A percentile compares a stretch with the other conserved stretches of the same genome.
Conservation (phyloP, 805 yeast species). For the Priceomyces castillae region DNA sequence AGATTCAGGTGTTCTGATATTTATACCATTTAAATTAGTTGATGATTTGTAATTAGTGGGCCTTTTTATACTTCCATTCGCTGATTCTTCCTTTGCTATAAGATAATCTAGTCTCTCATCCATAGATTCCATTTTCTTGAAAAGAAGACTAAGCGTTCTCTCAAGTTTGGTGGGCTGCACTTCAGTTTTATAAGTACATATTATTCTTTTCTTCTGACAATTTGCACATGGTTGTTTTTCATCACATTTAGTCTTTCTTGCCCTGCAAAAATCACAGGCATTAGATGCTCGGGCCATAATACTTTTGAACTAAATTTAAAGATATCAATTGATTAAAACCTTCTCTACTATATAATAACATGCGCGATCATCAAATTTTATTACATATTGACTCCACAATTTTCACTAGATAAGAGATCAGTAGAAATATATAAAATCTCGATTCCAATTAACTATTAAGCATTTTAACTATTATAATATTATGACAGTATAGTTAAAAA, state of each 20-base stretch:
- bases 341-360: background rate
- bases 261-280: constrained; percentile 4
- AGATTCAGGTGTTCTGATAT: background rate
- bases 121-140: background rate
- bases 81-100: background rate
- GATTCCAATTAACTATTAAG: too few relatives aligned
- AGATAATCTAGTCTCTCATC: background rate
- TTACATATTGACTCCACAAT: background rate
- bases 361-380: background rate
- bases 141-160: background rate
- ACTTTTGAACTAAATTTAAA: too few relatives aligned
- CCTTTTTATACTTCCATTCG: too few relatives aligned
- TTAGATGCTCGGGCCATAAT: constrained; percentile 1
- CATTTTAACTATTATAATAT: too few relatives aligned
- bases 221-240: constrained; percentile 4
- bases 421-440: background rate
- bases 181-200: constrained; percentile 1
- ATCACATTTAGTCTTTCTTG: constrained; percentile 1
- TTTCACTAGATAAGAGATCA: background rate
- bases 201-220: background rate
- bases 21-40: too few relatives aligned
- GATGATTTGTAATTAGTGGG: too few relatives aligned
- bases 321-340: too few relatives aligned
- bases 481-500: too few relatives aligned
- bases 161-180: constrained; percentile 1